phyloP scores from a whole-genome alignment of 2,329 filamentous ascomycete genomes.

The Trichoderma pleuroti region DNA sequence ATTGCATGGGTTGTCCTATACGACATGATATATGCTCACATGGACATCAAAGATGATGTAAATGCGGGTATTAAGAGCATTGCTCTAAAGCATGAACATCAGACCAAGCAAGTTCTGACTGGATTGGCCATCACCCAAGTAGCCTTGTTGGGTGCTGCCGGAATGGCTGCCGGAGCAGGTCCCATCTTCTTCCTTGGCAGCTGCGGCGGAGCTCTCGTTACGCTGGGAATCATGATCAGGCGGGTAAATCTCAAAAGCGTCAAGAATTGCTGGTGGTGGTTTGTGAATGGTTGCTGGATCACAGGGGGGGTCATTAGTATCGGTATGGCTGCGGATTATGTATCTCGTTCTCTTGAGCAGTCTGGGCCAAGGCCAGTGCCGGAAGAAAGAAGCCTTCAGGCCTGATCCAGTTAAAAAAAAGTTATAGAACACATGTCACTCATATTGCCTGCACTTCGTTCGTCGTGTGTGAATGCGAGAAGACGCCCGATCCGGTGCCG shows the following conservation, averaged over 20 bases:
- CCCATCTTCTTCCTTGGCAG: conserved; percentile 66
- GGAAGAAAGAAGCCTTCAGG: background rate
- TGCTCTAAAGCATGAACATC: conserved; percentile 70
- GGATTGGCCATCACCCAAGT: conserved; percentile 68
- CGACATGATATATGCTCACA: conserved; percentile 91
- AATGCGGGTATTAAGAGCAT: conserved; percentile 89
- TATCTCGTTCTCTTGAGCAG: conserved; percentile 33
- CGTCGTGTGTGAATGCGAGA: background rate
- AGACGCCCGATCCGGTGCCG: conserved; percentile 9
- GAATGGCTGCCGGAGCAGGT: conserved; percentile 62
- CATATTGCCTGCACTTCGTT: background rate
- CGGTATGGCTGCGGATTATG: conserved; percentile 58
- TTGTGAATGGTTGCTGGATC: conserved; percentile 66
- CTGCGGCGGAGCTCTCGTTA: conserved; percentile 60
- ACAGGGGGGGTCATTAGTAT: conserved; percentile 61
- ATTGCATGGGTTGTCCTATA: conserved; percentile 85
- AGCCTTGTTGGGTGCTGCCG: conserved; percentile 65
- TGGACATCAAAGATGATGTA: conserved; percentile 82
- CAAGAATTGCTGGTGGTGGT: conserved; percentile 74
- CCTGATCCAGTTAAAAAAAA: background rate
- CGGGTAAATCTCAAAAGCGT: conserved; percentile 63
- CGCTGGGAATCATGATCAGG: conserved; percentile 64
- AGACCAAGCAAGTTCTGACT: conserved; percentile 72
- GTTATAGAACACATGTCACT: background rate
- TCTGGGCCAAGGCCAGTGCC: background rate